Percentiles rank a stretch among this genome's conserved stretches.
Evolutionary conservation across 1,284 basidiomycete genomes (phyloP).

Genomic region (Ceratobasidium sp.): DNA sequence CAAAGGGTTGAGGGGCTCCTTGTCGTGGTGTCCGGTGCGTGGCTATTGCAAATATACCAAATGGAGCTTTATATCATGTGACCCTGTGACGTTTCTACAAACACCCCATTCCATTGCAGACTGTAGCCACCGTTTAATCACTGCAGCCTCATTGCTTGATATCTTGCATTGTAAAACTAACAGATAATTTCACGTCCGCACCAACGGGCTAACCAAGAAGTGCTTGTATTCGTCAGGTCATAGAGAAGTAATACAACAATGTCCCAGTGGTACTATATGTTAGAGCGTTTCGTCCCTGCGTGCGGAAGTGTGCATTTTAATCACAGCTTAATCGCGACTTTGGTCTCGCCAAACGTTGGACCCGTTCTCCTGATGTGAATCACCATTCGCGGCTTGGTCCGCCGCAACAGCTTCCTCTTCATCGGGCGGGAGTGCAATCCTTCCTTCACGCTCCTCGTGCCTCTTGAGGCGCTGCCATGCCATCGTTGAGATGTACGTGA

Average conservation of each 20-base stretch:
- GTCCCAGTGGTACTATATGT: neutral
- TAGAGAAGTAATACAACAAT: neutral
- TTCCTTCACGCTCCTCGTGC: constrained; percentile 43
- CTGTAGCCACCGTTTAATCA: too few species aligned
- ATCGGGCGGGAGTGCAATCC: constrained; percentile 50
- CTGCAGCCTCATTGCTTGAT: too few species aligned
- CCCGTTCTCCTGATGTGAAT: neutral
- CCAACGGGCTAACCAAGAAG: too few species aligned
- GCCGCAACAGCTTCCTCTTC: constrained; percentile 41
- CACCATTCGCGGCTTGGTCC: neutral
- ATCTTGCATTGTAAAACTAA: too few species aligned
- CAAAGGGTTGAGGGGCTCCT: neutral
- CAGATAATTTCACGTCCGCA: too few species aligned
- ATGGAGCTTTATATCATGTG: neutral
- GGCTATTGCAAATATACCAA: neutral
- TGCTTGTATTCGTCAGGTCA: too few species aligned
- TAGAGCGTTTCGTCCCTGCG: too few species aligned
- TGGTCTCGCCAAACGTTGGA: constrained; percentile 26
- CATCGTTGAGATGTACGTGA: constrained; percentile 48
- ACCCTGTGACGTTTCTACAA: neutral
- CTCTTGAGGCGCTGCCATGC: constrained; percentile 48
- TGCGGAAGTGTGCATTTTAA: too few species aligned
- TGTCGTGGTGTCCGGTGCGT: neutral
- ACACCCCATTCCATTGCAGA: too few species aligned
- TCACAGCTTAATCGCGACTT: neutral